phyloP scores from a whole-genome alignment of 2,329 filamentous ascomycete species.

The Xylariaceae sp. region DNA sequence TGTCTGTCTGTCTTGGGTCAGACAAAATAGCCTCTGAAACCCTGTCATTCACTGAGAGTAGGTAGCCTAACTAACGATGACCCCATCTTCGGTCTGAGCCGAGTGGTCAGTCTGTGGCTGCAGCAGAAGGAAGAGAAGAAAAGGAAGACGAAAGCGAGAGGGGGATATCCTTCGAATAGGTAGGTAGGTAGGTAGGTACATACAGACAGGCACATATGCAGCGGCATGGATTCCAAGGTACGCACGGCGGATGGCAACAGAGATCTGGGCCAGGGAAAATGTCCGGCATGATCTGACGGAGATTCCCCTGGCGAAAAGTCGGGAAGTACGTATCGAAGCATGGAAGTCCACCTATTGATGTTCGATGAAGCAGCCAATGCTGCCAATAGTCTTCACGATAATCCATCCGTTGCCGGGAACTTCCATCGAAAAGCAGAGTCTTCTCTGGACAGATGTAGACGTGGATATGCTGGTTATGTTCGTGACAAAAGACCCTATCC shows the following conservation, averaged over 20 bases:
- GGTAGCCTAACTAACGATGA: constrained; percentile 10
- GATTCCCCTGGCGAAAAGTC: neutral
- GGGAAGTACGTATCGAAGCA: too few species aligned
- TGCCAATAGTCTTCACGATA: neutral
- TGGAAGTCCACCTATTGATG: too few species aligned
- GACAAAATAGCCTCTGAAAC: constrained; percentile 29
- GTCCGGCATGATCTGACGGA: neutral
- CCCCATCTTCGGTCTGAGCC: constrained; percentile 30
- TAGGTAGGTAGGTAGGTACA: too few species aligned
- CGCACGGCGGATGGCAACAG: neutral
- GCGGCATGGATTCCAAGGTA: neutral
- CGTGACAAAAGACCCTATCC: neutral
- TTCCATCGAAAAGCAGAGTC: neutral
- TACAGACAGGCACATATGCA: neutral
- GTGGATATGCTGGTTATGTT: neutral
- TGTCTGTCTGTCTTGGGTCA: constrained; percentile 16
- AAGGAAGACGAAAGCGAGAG: neutral
- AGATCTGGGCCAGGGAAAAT: neutral
- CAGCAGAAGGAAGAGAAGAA: constrained; percentile 1
- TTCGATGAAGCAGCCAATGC: too few species aligned
- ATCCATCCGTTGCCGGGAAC: neutral
- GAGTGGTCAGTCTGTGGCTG: constrained; percentile 23
- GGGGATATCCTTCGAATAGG: too few species aligned
- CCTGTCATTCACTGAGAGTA: constrained; percentile 24
- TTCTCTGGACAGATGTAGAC: neutral